phyloP scores from a whole-genome alignment of 352 stramenopile genomes.

The Phytopythium montanum region DNA sequence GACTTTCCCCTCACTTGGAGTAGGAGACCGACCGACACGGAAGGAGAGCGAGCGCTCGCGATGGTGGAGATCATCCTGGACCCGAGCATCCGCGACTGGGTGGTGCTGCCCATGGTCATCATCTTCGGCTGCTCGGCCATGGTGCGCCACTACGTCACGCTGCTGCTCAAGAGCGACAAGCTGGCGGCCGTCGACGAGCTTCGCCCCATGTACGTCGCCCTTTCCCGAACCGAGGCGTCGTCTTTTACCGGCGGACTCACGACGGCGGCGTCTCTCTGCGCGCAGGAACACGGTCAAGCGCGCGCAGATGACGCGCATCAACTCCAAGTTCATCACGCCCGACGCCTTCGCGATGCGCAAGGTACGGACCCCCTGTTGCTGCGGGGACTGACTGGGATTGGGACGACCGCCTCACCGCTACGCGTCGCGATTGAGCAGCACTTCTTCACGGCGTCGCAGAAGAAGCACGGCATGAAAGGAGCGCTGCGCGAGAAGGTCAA shows the following conservation, averaged over 20 bases:
- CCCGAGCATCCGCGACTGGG: slow-evolving; percentile 93
- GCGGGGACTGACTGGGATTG: neutral
- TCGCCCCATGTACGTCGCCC: slow-evolving; percentile 53
- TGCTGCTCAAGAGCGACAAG: slow-evolving; percentile 83
- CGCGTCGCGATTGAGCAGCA: slow-evolving; percentile 26
- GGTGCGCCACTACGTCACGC: slow-evolving; percentile 83
- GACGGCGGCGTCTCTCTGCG: neutral
- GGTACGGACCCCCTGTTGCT: slow-evolving; percentile 17
- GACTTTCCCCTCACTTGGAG: neutral
- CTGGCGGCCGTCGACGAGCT: slow-evolving; percentile 73
- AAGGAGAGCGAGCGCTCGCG: slow-evolving; percentile 3
- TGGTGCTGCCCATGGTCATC: slow-evolving; percentile 97
- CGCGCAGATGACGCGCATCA: slow-evolving; percentile 81
- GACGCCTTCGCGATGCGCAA: slow-evolving; percentile 89
- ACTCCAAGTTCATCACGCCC: slow-evolving; percentile 86
- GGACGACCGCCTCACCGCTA: neutral
- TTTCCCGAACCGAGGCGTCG: neutral
- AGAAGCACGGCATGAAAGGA: slow-evolving; percentile 85
- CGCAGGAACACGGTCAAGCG: slow-evolving; percentile 84
- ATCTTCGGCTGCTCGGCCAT: slow-evolving; percentile 90
- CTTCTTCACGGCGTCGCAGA: slow-evolving; percentile 87
- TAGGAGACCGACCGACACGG: neutral
- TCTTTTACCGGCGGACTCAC: neutral
- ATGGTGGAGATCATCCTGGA: slow-evolving; percentile 92
- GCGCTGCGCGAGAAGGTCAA: slow-evolving; percentile 86